Evolutionary conservation across 1,284 basidiomycete genomes (phyloP), one percentile per base, ranked within the genome.

Genomic region (Ceratobasidium papillatum): DNA sequence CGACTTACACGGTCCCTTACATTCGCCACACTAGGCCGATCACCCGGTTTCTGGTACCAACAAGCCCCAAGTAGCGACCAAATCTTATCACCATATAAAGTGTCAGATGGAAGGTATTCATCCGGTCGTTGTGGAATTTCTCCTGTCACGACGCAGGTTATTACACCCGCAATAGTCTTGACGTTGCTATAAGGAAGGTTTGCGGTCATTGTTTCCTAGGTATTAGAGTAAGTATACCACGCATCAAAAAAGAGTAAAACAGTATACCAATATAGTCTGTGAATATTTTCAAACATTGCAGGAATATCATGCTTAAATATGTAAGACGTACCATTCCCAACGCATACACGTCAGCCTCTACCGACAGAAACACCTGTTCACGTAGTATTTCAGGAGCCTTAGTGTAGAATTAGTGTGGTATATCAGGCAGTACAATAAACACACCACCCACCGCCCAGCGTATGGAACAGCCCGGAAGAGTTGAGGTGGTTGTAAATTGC

Each of bases 391-490:
- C 65, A 12, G 51, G 65, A 17, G 51, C 65, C 52, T 68, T 22
- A 30, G n/a, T 22, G 14, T 14, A 36, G 19, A 25, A 58, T 14
- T 0, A 27, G 41, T 8, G 2, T 32, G 27, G 27, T 30, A 32
- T 4, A 12, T 36, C 11, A 68, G 5, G n/a, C n/a, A 34, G 22
- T 12, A 19, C 25, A 3, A 34, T 32, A 8, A 9, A 8, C 22
- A 38, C 17, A 22, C 12, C 4, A 25, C 65, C 25, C 17, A 68
- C 65, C 52, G 65, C 32, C 65, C 65, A 68, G 43, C 65, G 32
- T 12, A 30, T 2, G 4, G 65, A 68, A 8, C 56, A 41, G 3
- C 51, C 36, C 22, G 22, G 22, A 25, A 9, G 25, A 14, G 65
- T 43, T 3, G 65, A 56, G 8, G 63, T 52, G 8, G 47, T 25